A percentile compares a stretch with the other conserved stretches of the same genome.
phyloP scores from a whole-genome alignment of 179 eudicot species.

The Spergularia azorica region DNA sequence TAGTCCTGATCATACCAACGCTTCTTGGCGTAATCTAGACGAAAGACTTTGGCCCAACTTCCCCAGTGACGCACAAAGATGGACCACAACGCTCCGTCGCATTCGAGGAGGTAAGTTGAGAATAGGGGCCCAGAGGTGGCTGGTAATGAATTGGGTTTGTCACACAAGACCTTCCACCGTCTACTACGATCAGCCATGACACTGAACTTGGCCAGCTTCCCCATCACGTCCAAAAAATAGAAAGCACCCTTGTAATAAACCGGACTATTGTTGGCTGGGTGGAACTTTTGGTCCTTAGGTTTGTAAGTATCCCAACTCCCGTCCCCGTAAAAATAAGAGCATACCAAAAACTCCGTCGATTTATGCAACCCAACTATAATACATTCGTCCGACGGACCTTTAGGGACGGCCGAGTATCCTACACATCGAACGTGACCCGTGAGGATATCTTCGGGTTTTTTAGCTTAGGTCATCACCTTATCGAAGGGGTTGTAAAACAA shows the following conservation, averaged over 20 bases:
- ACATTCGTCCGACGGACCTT: neutral
- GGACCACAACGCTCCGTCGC: neutral
- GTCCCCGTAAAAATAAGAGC: constrained; percentile 1
- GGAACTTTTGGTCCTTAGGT: neutral
- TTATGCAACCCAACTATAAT: neutral
- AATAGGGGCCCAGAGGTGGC: neutral
- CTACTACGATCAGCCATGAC: neutral
- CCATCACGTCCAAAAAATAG: constrained; percentile 6
- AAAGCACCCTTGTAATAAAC: constrained; percentile 4
- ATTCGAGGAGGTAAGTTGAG: neutral
- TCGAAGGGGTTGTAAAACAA: neutral
- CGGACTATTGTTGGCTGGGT: neutral
- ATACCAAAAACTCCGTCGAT: neutral
- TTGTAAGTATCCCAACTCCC: neutral
- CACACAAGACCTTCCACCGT: neutral
- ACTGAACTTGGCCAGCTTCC: neutral
- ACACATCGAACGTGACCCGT: neutral
- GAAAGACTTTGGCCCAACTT: constrained; percentile 8
- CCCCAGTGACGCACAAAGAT: neutral
- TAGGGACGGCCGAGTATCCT: neutral
- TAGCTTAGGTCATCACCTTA: neutral
- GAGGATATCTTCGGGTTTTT: neutral
- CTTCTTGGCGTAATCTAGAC: neutral
- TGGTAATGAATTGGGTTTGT: neutral
- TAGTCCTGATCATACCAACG: neutral